phyloP scores from a whole-genome alignment of 2,329 filamentous ascomycete species.

The Diaporthe sp. region DNA sequence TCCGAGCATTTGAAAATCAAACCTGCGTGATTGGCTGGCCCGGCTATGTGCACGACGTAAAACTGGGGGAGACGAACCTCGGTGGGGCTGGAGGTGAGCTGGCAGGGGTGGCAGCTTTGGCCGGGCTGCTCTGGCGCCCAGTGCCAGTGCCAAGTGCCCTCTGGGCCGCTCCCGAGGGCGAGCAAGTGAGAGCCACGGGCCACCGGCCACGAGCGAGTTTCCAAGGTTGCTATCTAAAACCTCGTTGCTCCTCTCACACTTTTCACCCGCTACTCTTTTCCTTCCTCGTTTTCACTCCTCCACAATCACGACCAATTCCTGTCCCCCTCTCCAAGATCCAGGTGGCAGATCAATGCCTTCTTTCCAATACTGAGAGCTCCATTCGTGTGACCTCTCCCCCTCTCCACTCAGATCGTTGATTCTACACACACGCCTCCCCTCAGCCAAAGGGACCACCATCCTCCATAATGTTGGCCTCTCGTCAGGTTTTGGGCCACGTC shows the following conservation, averaged over 20 bases:
- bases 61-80: conserved; percentile 23
- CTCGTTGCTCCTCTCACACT: conserved; percentile 34
- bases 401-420: conserved; percentile 28
- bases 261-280: conserved; percentile 11
- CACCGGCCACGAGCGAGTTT: conserved; percentile 15
- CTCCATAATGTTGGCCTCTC: conserved; percentile 75
- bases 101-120: conserved; percentile 31
- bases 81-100: conserved; percentile 21
- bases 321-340: conserved; percentile 2
- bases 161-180: conserved; percentile 26
- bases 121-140: conserved; percentile 24
- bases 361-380: conserved; percentile 37
- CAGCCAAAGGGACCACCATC: conserved; percentile 37
- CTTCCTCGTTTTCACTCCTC: conserved; percentile 21
- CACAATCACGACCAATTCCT: conserved; percentile 12
- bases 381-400: conserved; percentile 38
- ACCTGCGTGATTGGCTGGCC: conserved; percentile 26
- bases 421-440: conserved; percentile 26
- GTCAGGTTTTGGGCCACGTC: conserved; percentile 74
- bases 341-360: conserved; percentile 35
- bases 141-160: conserved; percentile 20
- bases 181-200: conserved; percentile 28
- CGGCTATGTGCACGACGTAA: conserved; percentile 28
- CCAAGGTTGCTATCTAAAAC: conserved; percentile 35
- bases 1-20: conserved; percentile 33